Conservation (phyloP, 805 yeast genomes). For the Kazachstania bromeliacearum region DNA sequence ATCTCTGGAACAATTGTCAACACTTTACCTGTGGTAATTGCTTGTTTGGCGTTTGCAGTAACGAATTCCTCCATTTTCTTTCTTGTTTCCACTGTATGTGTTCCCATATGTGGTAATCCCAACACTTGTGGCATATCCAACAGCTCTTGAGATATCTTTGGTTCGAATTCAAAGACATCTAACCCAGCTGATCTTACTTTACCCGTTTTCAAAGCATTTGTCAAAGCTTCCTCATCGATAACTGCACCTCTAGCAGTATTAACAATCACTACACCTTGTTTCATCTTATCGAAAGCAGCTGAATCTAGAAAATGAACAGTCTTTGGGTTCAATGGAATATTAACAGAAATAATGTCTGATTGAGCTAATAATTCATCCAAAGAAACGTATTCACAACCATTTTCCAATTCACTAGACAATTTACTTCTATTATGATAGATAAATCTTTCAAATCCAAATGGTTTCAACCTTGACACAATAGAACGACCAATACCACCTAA, state of each 20-base stretch:
- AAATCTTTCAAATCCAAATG: slow-evolving; percentile 67
- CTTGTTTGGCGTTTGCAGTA: slow-evolving; percentile 55
- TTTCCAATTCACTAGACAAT: slow-evolving; percentile 53
- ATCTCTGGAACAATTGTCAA: slow-evolving; percentile 76
- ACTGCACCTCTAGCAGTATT: slow-evolving; percentile 89
- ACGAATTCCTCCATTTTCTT: slow-evolving; percentile 73
- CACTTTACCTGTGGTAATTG: slow-evolving; percentile 57
- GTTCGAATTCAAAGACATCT: slow-evolving; percentile 72
- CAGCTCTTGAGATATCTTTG: slow-evolving; percentile 56
- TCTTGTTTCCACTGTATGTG: slow-evolving; percentile 66
- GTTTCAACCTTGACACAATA: slow-evolving; percentile 57
- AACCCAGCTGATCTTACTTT: slow-evolving; percentile 60
- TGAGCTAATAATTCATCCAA: slow-evolving; percentile 56
- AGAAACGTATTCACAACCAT: slow-evolving; percentile 59
- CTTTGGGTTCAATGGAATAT: slow-evolving; percentile 63
- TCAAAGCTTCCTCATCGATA: slow-evolving; percentile 54
- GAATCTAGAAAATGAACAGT: slow-evolving; percentile 64
- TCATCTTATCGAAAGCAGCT: slow-evolving; percentile 56
- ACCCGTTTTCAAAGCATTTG: slow-evolving; percentile 48
- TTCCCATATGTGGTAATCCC: slow-evolving; percentile 84
- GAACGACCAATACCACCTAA: slow-evolving; percentile 89
- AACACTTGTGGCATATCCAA: slow-evolving; percentile 57
- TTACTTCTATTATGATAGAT: slow-evolving; percentile 62
- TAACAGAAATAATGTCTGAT: slow-evolving; percentile 65
- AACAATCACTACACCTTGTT: slow-evolving; percentile 62